phyloP scores from a whole-genome alignment of 495 filamentous ascomycete species.

The Alectoria sarmentosa region DNA sequence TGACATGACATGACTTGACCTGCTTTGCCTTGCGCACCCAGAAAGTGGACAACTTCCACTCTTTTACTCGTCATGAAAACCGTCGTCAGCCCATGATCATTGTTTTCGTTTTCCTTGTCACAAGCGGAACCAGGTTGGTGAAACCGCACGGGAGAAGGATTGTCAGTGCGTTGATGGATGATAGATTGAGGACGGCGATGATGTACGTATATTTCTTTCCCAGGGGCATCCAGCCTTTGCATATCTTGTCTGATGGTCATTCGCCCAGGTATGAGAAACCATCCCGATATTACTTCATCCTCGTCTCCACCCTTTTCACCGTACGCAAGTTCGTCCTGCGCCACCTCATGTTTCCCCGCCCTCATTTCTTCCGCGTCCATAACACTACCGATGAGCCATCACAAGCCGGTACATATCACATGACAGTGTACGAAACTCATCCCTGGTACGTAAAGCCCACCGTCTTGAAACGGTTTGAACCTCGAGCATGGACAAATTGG shows the following conservation, averaged over 20 bases:
- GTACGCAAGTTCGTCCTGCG: slow-evolving; percentile 48
- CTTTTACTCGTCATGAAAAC: too few relatives aligned
- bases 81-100: too few relatives aligned
- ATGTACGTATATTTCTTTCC: slow-evolving; percentile 37
- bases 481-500: slow-evolving; percentile 46
- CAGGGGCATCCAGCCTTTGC: not conserved
- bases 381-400: slow-evolving; percentile 40
- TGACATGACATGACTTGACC: too few relatives aligned
- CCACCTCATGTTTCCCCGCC: slow-evolving; percentile 50
- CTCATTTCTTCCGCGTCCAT: slow-evolving; percentile 36
- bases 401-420: slow-evolving; percentile 42
- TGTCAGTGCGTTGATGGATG: slow-evolving; percentile 56
- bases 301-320: slow-evolving; percentile 40
- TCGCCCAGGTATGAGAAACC: slow-evolving; percentile 41
- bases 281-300: slow-evolving; percentile 28
- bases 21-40: too few relatives aligned
- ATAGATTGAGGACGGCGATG: slow-evolving; percentile 56
- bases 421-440: slow-evolving; percentile 39
- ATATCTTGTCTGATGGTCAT: not conserved
- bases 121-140: slow-evolving; percentile 37
- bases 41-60: too few relatives aligned
- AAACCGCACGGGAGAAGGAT: slow-evolving; percentile 44
- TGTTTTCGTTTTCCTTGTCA: too few relatives aligned
- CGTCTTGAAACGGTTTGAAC: slow-evolving; percentile 55
- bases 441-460: slow-evolving; percentile 59